Base-by-base conservation (phyloP, 306 rosid genomes). In the Quercus mongolica region DNA sequence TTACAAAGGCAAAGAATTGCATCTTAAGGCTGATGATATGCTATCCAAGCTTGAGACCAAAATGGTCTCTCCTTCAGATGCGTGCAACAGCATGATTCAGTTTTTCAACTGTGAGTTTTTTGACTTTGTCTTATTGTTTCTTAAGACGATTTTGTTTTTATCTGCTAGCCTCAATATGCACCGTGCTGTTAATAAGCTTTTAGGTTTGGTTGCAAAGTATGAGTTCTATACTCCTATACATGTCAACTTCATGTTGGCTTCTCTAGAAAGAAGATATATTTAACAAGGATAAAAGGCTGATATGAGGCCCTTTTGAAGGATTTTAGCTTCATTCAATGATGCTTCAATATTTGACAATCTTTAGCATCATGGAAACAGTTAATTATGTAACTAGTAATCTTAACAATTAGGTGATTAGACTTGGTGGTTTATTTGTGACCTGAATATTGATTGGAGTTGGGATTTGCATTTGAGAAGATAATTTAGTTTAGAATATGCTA, bases 1-100 rank as follows among this genome's bases (percentile, higher is more conserved):
- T 85, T 81, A 82, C 83, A 96, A 89, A 83, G 99, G 97, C 84
- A 92, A 85, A 90, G 99, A 91, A 83, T 73, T 96, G 88, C 90
- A 90, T 83, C 44, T 76, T 67, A 93, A 86, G 83, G 88, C 98
- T 23, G 90, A 91, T 73, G 93, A 83, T 82, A 76, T 96, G 76
- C 79, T 89, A 52, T 81, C 87, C 54, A 89, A 93, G 88, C 91
- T 96, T 41, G 92, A 86, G 80, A 78, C 86, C 35, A 92, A 91
- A 84, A 74, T 82, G 71, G 74, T 90, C 52, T 91, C 97, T 86
- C 93, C 98, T 83, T 79, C 81, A 17, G 98, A 96, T 70, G 99
- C 99, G 74, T 93, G 96, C 94, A 88, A 85, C 71, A 86, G 85
- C 76, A 89, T 96, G 79, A 83, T 87, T 63, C 94, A 93, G 74